Conservation (phyloP, 352 stramenopile genomes). For the Pythium phragmitis region DNA sequence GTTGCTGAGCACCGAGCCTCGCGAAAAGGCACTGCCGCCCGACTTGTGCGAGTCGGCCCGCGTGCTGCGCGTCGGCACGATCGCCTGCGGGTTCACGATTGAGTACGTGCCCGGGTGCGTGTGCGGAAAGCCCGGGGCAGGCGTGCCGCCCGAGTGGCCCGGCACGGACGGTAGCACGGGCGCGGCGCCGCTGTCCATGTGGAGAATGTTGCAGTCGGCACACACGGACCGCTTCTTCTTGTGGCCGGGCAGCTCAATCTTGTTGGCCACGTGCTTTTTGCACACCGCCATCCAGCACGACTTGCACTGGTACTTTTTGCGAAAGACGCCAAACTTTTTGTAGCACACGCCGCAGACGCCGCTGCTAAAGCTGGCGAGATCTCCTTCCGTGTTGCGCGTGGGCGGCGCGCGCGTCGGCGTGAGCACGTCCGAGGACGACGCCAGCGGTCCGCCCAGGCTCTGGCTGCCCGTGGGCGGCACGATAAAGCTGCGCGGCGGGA, state of each 20-base stretch:
- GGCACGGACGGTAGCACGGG: slow-evolving; percentile 40
- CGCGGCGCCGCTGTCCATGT: slow-evolving; percentile 52
- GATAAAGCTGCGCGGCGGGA: slow-evolving; percentile 6
- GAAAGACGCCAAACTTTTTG: slow-evolving; percentile 86
- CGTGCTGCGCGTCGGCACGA: slow-evolving; percentile 20
- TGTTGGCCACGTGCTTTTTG: slow-evolving; percentile 79
- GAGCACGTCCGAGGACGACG: slow-evolving; percentile 2
- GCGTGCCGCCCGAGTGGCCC: slow-evolving; percentile 9
- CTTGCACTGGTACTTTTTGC: slow-evolving; percentile 87
- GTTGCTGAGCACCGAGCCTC: slow-evolving; percentile 18
- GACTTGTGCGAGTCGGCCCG: slow-evolving; percentile 21
- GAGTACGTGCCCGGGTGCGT: slow-evolving; percentile 19
- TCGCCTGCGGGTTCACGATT: slow-evolving; percentile 8
- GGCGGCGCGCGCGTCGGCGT: background rate
- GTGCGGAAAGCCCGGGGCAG: slow-evolving; percentile 14
- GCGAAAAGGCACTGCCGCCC: background rate
- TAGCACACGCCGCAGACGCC: slow-evolving; percentile 78
- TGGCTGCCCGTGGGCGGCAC: background rate
- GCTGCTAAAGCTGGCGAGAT: slow-evolving; percentile 43
- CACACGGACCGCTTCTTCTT: slow-evolving; percentile 74
- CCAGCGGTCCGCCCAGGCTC: background rate
- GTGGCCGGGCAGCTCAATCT: slow-evolving; percentile 56
- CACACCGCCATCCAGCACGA: slow-evolving; percentile 74
- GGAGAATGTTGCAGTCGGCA: slow-evolving; percentile 70
- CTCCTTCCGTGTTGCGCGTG: slow-evolving; percentile 33